Evolutionary conservation across 2,329 filamentous ascomycete genomes (phyloP), one percentile per base, ranked within the genome.

Genomic region (Monilinia fructicola): DNA sequence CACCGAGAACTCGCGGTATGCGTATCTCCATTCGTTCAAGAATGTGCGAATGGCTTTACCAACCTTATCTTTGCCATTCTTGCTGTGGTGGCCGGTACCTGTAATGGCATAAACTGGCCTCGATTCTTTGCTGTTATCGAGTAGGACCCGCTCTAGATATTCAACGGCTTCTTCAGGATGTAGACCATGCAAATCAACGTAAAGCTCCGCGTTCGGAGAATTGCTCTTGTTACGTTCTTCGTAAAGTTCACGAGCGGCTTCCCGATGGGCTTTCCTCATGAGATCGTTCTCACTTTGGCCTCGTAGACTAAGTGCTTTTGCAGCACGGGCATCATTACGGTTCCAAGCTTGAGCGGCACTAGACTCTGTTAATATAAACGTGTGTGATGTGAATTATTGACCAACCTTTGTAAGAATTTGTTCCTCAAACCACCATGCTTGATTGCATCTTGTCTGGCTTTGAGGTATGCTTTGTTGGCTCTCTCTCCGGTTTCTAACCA

Each of bases 291-390:
- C 95, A 73, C 92, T 95, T 79, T 98, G 95, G 16, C 95, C 95
- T 40, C 95, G 90, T 55, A 98, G 86, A 74, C 92, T 97, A 60
- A 98, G 85, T 42, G 94, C 94, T 81, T 98, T 98, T 68, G 95
- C 95, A 23, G 95, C 94, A 69, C 95, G 89, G 52, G 95, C 94
- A 77, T 99, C 95, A 74, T 97, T 98, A 67, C 95, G 90, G 77
- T 98, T 97, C 94, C 95, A 99, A 28, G 95, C 95, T 83, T 98
- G 94, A 11, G 94, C 94, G 71, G 95, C 95, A 78, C 93, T 96
- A 70, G 53, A 68, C 54, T 67, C 73, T 67, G 48, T 72, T 62
- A 73, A 58, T 55, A 28, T 23, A 26, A 46, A 50, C 56, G 23
- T 23, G 3, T 46, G 61, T 46, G 12, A 26, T 53, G 38, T 23